These are phyloP conservation scores for Bolboschoenoplectus hybrid DNA, from an alignment of 202 grass and related monocot species.

Conservation along the genomic window DNA sequence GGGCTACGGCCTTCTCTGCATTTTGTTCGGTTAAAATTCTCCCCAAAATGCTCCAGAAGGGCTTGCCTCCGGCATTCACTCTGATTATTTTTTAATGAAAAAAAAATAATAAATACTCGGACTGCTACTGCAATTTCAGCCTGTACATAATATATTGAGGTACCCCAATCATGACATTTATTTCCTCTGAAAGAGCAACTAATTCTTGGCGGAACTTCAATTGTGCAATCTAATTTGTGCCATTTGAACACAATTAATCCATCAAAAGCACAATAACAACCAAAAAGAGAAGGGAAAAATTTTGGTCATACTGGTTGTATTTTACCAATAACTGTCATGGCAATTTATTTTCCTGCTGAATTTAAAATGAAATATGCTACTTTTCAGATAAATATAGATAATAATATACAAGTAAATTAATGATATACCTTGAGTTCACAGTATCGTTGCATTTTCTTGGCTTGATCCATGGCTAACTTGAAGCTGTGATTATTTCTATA, in stretches of 20 bases:
- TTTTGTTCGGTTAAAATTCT: conserved; percentile 55
- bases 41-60: conserved; percentile 80
- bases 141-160: not conserved
- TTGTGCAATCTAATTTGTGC: not conserved
- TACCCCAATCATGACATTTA: not conserved
- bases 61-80: conserved; percentile 77
- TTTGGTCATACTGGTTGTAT: not conserved
- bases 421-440: conserved; percentile 85
- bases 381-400: not conserved
- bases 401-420: not conserved
- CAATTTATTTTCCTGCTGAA: not conserved
- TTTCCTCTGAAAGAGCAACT: not conserved
- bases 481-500: conserved; percentile 67
- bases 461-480: conserved; percentile 77
- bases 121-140: conserved; percentile 17
- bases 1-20: conserved; percentile 71
- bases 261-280: not conserved
- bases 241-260: not conserved
- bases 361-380: not conserved
- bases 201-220: not conserved
- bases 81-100: conserved; percentile 33
- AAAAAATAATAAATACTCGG: not conserved
- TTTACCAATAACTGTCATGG: not conserved
- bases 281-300: not conserved
- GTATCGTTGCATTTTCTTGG: conserved; percentile 88